phyloP scores from a whole-genome alignment of 2,329 filamentous ascomycete genomes.

The Colletotrichum sp. region DNA sequence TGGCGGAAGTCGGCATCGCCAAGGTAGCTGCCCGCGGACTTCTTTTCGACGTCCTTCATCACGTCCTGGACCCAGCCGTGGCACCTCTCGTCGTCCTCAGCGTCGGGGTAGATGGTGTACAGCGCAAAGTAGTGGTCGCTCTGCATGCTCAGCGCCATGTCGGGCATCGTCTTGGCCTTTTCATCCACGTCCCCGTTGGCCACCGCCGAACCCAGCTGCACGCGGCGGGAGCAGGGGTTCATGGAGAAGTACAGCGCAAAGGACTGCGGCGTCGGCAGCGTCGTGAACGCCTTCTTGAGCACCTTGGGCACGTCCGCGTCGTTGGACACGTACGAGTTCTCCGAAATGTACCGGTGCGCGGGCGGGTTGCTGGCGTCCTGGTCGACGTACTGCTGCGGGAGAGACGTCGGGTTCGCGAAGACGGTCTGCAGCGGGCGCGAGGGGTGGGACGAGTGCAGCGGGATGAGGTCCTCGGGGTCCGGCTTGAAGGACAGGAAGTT shows the following conservation, averaged over 20 bases:
- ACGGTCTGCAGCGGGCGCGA: slow-evolving; percentile 31
- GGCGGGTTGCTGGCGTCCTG: slow-evolving; percentile 52
- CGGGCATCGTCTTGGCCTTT: slow-evolving; percentile 31
- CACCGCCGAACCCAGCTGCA: slow-evolving; percentile 28
- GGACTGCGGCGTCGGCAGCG: slow-evolving; percentile 47
- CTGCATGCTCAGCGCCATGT: slow-evolving; percentile 62
- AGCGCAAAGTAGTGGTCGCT: slow-evolving; percentile 61
- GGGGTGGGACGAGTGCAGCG: slow-evolving; percentile 7
- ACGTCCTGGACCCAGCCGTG: slow-evolving; percentile 47
- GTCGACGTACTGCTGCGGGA: slow-evolving; percentile 44
- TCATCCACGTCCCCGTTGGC: slow-evolving; percentile 29
- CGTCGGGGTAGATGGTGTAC: slow-evolving; percentile 55
- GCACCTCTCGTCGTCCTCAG: slow-evolving; percentile 47
- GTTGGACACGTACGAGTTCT: slow-evolving; percentile 56
- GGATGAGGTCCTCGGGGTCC: slow-evolving; percentile 19
- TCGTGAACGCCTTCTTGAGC: slow-evolving; percentile 51
- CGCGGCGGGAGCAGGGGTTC: slow-evolving; percentile 45
- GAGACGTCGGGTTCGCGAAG: slow-evolving; percentile 41
- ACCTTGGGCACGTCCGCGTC: slow-evolving; percentile 48
- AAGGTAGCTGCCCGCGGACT: slow-evolving; percentile 55
- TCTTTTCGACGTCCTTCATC: slow-evolving; percentile 42
- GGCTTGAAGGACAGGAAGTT: slow-evolving; percentile 47
- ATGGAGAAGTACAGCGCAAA: slow-evolving; percentile 57
- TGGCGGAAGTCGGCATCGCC: slow-evolving; percentile 60
- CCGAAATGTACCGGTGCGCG: slow-evolving; percentile 52